Evolutionary conservation across 257 asterid species (phyloP), one percentile per base, ranked within the genome.

Genomic region (Paulownia fortunei): DNA sequence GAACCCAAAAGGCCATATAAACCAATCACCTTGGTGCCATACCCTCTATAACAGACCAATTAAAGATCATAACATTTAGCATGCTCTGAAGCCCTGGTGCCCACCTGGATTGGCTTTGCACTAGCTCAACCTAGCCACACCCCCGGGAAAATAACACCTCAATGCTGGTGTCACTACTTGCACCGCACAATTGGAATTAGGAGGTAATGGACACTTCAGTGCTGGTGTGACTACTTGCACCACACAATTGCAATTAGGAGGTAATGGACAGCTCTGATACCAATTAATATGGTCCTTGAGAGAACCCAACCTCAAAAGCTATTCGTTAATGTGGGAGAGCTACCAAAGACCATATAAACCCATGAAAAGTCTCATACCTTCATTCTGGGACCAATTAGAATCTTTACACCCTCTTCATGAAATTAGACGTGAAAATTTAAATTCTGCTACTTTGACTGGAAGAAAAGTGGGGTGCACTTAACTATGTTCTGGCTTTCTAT

Each of bases 401-500:
- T 24, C 37, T 10, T 59, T 69, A 41, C n/a, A 32, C 24, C 26
- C 37, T 23, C 41, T 58, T 62, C 47, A 26, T 71, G 60, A 47
- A 46, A 61, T 30, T 46, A 12, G 15, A 18, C 54, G 4, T 36
- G 60, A 24, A 44, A n/a, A 30, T 74, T 19, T 54, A 44, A 24
- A 26, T 46, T 46, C 32, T 74, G 62, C 66, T 18, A 16, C 72
- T 37, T 30, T 0, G 42, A 49, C 23, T 36, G 42, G 1, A 32
- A 66, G 21, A 67, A 27, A 58, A 39, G n/a, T 56, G 23, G 41
- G 42, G 42, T 15, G 26, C 51, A 2, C 24, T 39, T 51, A 47
- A 59, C 42, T 60, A 46, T 23, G 56, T 58, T 69, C 58, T n/a
- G 39, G 8, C 73, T 12, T 77, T 36, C 21, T 65, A n/a, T 41